phyloP scores from a whole-genome alignment of 306 rosid species.

The Inga oerstediana region DNA sequence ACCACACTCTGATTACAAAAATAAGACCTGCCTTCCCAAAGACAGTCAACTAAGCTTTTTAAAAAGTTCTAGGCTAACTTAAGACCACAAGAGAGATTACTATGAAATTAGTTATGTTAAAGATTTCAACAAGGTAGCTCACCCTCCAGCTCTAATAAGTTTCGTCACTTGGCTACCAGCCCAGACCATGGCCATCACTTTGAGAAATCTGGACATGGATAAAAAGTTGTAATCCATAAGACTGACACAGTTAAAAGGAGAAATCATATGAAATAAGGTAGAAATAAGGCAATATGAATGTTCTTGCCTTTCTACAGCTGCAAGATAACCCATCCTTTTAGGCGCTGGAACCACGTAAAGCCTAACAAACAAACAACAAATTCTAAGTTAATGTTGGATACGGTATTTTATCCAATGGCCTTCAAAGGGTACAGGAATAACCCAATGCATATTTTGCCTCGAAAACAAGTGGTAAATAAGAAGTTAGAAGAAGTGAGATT shows the following conservation, averaged over 20 bases:
- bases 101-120: neutral
- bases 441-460: neutral
- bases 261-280: neutral
- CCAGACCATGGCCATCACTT: constrained; percentile 94
- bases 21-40: neutral
- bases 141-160: constrained; percentile 90
- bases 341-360: constrained; percentile 86
- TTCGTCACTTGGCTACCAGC: constrained; percentile 97
- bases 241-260: constrained; percentile 11
- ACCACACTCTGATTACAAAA: too few relatives aligned
- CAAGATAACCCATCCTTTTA: constrained; percentile 81
- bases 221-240: constrained; percentile 22
- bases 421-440: neutral
- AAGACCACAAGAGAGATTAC: neutral
- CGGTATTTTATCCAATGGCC: neutral
- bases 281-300: neutral
- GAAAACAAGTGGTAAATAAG: constrained; percentile 1
- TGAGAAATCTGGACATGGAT: constrained; percentile 67
- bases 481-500: constrained; percentile 5
- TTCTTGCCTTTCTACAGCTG: constrained; percentile 74
- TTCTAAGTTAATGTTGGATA: constrained; percentile 21
- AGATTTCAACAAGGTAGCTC: constrained; percentile 40
- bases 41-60: neutral
- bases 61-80: neutral
- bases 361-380: constrained; percentile 52